phyloP scores from a whole-genome alignment of 2,329 filamentous ascomycete species.

The Daldinia sp. region DNA sequence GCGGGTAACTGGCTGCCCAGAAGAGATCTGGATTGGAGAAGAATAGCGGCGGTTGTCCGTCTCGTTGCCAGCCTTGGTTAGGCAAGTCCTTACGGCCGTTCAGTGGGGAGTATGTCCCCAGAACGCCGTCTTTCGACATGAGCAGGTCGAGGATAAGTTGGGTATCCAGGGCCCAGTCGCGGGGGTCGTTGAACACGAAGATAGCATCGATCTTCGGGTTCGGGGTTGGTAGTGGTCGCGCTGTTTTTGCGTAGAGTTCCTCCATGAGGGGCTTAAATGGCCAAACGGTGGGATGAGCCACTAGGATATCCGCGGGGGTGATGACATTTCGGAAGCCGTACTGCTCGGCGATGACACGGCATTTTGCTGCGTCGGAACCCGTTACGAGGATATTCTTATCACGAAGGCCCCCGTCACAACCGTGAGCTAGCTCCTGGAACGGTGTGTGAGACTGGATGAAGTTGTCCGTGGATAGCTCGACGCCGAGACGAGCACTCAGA shows the following conservation, averaged over 20 bases:
- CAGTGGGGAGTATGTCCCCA: conserved; percentile 79
- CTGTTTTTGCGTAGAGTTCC: conserved; percentile 66
- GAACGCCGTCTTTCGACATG: conserved; percentile 76
- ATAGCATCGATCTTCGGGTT: conserved; percentile 82
- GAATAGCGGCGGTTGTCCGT: conserved; percentile 81
- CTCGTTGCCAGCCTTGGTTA: conserved; percentile 81
- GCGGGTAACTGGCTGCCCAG: conserved; percentile 86
- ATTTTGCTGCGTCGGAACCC: conserved; percentile 72
- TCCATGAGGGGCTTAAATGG: conserved; percentile 78
- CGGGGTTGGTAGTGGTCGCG: conserved; percentile 64
- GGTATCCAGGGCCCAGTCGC: conserved; percentile 93
- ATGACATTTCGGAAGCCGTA: conserved; percentile 85
- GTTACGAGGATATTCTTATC: conserved; percentile 78
- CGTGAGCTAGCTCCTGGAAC: conserved; percentile 71
- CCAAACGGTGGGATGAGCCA: conserved; percentile 77
- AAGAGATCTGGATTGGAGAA: conserved; percentile 91
- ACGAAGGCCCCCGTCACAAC: conserved; percentile 54
- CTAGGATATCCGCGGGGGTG: conserved; percentile 84
- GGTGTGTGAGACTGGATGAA: conserved; percentile 94
- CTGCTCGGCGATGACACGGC: conserved; percentile 75
- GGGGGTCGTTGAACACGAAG: conserved; percentile 93
- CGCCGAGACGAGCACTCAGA: conserved; percentile 70
- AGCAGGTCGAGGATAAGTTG: conserved; percentile 86
- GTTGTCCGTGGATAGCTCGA: conserved; percentile 70
- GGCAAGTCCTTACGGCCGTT: conserved; percentile 72